These are phyloP conservation scores for Leccinum arenicola DNA, from an alignment of 768 basidiomycete genomes.

Conservation along the genomic window DNA sequence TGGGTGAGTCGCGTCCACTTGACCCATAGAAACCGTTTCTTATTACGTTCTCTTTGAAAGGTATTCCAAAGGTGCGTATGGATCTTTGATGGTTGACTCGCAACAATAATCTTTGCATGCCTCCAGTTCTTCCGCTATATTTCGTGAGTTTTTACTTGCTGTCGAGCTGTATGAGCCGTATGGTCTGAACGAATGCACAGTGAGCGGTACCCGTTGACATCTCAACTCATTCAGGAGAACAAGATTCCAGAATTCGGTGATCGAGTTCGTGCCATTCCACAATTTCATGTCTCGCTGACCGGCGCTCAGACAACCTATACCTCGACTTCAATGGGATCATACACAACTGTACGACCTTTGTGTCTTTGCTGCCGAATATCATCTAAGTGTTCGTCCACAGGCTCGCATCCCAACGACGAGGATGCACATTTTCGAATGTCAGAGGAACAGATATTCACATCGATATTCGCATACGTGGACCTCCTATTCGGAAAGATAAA, in stretches of 20 bases:
- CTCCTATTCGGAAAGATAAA: slow-evolving; percentile 96
- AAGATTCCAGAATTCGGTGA: slow-evolving; percentile 97
- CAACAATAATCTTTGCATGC: slow-evolving; percentile 7
- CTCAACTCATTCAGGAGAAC: slow-evolving; percentile 96
- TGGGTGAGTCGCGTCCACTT: slow-evolving; percentile 18
- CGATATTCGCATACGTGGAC: slow-evolving; percentile 96
- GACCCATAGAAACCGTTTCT: neutral
- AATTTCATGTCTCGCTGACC: slow-evolving; percentile 8
- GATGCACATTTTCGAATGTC: slow-evolving; percentile 94
- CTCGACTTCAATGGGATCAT: slow-evolving; percentile 95
- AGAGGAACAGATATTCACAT: slow-evolving; percentile 96
- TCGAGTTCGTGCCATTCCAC: slow-evolving; percentile 15
- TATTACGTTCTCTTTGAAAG: slow-evolving; percentile 25
- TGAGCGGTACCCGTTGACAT: slow-evolving; percentile 97
- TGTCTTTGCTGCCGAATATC: neutral
- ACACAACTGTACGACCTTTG: slow-evolving; percentile 61
- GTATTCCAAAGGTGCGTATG: slow-evolving; percentile 62
- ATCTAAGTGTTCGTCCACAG: slow-evolving; percentile 25
- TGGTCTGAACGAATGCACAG: slow-evolving; percentile 38
- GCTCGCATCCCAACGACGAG: slow-evolving; percentile 96
- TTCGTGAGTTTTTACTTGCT: slow-evolving; percentile 52
- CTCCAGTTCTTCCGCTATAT: slow-evolving; percentile 93
- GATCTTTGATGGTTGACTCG: neutral
- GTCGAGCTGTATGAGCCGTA: neutral
- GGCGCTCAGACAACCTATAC: slow-evolving; percentile 73